Base-by-base conservation (phyloP, 2,329 filamentous ascomycete species). In the Metarhizium guizhouense region DNA sequence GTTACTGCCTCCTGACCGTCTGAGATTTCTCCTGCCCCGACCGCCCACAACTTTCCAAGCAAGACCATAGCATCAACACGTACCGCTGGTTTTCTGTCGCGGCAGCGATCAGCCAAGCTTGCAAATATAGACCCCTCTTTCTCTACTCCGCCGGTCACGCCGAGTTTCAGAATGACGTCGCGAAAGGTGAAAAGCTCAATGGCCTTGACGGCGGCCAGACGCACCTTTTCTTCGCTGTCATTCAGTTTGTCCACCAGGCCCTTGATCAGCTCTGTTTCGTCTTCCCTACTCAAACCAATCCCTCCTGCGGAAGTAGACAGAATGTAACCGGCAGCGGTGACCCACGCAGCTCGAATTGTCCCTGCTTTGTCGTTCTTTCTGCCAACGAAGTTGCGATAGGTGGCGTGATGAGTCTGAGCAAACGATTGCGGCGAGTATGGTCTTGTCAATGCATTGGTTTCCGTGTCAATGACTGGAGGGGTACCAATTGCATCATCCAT, bases 361-460 rank as follows among this genome's bases (percentile, higher is more conserved):
- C 87, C 78, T 2, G 87, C 88, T 70, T 94, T 96, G 72, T 99
- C 94, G 54, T 93, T 89, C 60, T 84, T 87, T 61, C 95, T 84
- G 56, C 87, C 86, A 18, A 96, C 74, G 62, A 97, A 97, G 62
- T 85, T 87, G 61, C 91, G 82, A 65, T 96, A 97, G 8, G 90
- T 85, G 6, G 79, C 76, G 4, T 83, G 77, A 68, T 97, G 89
- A 3, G 88, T 85, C 57, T 94, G 88, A 0, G 89, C 84, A 70
- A 97, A 97, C 1, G 93, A 93, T 62, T 93, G 89, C 1, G 91
- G 90, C 0, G 91, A 94, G 20, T 90, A 83, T 1, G 93, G 93
- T 6, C 84, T 91, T 7, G 90, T 88, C 25, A 96, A 78, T 57
- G 90, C 83, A 55, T 83, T 83, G 10, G 74, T 71, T 43, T 80